Evolutionary conservation across 129 eudicot species (phyloP), one percentile per base, ranked within the genome.

Genomic region (Tagetes patula): DNA sequence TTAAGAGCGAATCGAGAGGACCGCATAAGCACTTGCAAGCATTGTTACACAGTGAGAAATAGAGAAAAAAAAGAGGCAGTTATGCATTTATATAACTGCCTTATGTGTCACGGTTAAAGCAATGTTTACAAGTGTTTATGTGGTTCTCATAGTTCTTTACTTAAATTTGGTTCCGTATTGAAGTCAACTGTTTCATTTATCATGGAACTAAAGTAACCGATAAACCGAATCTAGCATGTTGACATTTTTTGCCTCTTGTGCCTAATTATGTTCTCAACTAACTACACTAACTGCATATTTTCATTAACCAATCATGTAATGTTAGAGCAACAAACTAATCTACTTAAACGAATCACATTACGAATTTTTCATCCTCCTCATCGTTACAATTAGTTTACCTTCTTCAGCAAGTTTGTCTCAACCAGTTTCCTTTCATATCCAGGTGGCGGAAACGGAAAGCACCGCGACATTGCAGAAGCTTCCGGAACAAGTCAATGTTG

Each of bases 381-480:
- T 55, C 14, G 3, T 55, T 8, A 11, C 38, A 55, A 27, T 31
- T 27, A 55, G 38, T 34, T 59, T 75, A 89, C 96, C 89, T 89
- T 85, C 75, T 86, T 82, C 50, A 86, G 73, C 78, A 89, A 14
- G 79, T 82, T 81, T 8, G 61, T 37, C 34, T 79, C 89, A 13
- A 86, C 91, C 20, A 69, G 76, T 81, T 84, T 89, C 84, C 81
- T 86, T 74, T 86, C 87, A 84, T 89, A 89, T 77, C 96, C 96
- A 33, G 91, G 96, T 56, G 96, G 96, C 55, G 88, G 88, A 79
- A 87, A 85, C 7, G 90, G 90, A 83, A 90, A 85, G 85, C 96
- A 86, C 74, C 92, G 87, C 77, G 87, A 90, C 91, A 87, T 85
- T 42, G 88, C 83, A 75, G 68, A 68, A 65, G 45, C 45, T 56